Conservation (phyloP, 2,329 filamentous ascomycete genomes). For the Epichloe brachyelytri region DNA sequence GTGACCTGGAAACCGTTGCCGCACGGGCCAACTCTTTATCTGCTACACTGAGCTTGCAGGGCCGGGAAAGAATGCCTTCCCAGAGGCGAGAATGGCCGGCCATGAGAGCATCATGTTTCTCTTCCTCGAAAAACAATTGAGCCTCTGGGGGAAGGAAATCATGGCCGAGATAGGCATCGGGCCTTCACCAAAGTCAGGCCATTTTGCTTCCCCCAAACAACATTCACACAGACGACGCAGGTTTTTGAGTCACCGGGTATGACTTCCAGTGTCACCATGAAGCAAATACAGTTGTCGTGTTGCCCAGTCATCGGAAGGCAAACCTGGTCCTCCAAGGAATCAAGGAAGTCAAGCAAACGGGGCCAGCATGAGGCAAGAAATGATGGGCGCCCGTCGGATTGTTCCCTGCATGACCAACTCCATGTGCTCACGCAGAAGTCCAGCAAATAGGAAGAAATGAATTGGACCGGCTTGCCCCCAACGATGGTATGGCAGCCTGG, state of each 20-base stretch:
- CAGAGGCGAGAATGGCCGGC: not conserved
- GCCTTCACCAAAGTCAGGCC: constrained; percentile 7
- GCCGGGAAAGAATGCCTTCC: not conserved
- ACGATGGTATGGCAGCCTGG: not conserved
- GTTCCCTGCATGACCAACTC: not conserved
- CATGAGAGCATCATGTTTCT: not conserved
- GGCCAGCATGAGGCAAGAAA: not conserved
- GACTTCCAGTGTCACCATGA: constrained; percentile 2
- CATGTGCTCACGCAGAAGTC: not conserved
- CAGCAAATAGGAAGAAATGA: not conserved
- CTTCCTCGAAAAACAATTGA: not conserved
- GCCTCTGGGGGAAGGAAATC: not conserved
- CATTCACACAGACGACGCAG: constrained; percentile 1
- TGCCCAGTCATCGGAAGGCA: not conserved
- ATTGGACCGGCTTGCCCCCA: not conserved
- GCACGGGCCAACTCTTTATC: not conserved
- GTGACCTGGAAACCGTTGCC: not conserved
- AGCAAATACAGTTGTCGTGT: not conserved
- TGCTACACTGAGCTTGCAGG: not conserved
- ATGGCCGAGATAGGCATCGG: constrained; percentile 2
- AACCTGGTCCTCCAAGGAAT: not conserved
- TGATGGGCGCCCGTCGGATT: not conserved
- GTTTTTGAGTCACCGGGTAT: constrained; percentile 4
- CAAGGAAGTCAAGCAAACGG: not conserved
- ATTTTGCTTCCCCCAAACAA: constrained; percentile 2